These are phyloP conservation scores for Metarhizium album DNA, from an alignment of 2,329 filamentous ascomycete species.

Conservation along the genomic window DNA sequence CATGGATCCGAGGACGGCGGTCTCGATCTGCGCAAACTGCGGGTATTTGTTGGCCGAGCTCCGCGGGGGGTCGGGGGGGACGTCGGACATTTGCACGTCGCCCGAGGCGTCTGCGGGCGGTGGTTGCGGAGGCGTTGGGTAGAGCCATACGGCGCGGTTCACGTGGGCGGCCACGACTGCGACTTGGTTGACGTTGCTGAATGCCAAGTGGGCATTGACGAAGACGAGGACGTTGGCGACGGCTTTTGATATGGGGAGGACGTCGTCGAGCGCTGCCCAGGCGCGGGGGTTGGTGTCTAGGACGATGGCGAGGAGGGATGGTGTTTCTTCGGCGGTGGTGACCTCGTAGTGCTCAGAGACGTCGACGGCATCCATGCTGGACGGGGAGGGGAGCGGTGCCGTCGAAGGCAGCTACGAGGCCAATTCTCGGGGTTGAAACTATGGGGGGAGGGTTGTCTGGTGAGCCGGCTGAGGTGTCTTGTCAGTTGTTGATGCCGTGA, in stretches of 20 bases:
- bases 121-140: slow-evolving; percentile 45
- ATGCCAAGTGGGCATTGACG: slow-evolving; percentile 90
- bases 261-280: slow-evolving; percentile 68
- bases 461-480: not conserved
- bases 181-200: slow-evolving; percentile 87
- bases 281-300: slow-evolving; percentile 95
- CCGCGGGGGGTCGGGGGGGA: slow-evolving; percentile 25
- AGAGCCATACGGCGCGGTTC: slow-evolving; percentile 80
- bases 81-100: slow-evolving; percentile 49
- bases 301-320: slow-evolving; percentile 81
- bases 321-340: slow-evolving; percentile 44
- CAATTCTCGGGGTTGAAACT: slow-evolving; percentile 4
- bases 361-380: slow-evolving; percentile 43
- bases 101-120: slow-evolving; percentile 25
- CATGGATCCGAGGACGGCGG: slow-evolving; percentile 65
- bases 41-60: slow-evolving; percentile 78
- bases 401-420: slow-evolving; percentile 23
- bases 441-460: not conserved
- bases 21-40: slow-evolving; percentile 79
- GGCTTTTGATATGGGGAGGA: slow-evolving; percentile 71
- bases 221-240: slow-evolving; percentile 88
- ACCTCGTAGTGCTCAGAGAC: slow-evolving; percentile 51
- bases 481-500: not conserved
- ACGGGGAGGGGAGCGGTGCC: slow-evolving; percentile 6
- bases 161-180: slow-evolving; percentile 84